phyloP scores from a whole-genome alignment of 2,329 filamentous ascomycete species.

The Iodosphaeria phyllophila region DNA sequence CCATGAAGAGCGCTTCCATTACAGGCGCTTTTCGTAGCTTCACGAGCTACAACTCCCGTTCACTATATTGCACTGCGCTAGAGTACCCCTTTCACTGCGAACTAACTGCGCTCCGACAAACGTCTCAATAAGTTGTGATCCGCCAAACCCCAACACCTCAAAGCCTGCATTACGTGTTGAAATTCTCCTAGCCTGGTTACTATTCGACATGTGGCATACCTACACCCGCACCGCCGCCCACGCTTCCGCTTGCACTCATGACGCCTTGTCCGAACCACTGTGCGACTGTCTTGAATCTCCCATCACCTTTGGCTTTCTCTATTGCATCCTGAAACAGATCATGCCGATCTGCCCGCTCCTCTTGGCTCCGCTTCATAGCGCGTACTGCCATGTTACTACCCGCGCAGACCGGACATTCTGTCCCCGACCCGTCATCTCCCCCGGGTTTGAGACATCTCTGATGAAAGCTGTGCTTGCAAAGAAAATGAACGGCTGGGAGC shows the following conservation, averaged over 20 bases:
- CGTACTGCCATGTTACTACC: slow-evolving; percentile 73
- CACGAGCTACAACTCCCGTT: no score
- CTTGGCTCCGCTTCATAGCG: slow-evolving; percentile 70
- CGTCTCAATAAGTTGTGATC: no score
- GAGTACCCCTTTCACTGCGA: no score
- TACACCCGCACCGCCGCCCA: no score
- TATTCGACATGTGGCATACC: no score
- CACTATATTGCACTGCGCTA: no score
- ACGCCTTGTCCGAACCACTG: slow-evolving; percentile 89
- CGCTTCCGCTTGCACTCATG: slow-evolving; percentile 28
- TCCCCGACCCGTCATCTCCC: slow-evolving; percentile 30
- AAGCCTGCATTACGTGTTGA: no score
- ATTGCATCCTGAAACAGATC: slow-evolving; percentile 76
- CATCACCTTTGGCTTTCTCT: slow-evolving; percentile 23
- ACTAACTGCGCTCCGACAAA: no score
- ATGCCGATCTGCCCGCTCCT: slow-evolving; percentile 71
- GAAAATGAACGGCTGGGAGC: slow-evolving; percentile 80
- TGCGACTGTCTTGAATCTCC: slow-evolving; percentile 69
- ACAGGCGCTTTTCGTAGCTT: no score
- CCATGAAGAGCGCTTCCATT: no score
- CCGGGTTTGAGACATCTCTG: slow-evolving; percentile 60
- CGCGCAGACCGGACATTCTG: slow-evolving; percentile 76
- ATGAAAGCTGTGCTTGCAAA: slow-evolving; percentile 96
- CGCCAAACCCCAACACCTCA: no score
- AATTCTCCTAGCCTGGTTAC: no score